These are phyloP conservation scores for Bipolaris cookei DNA, from an alignment of 2,329 filamentous ascomycete species.

Conservation along the genomic window DNA sequence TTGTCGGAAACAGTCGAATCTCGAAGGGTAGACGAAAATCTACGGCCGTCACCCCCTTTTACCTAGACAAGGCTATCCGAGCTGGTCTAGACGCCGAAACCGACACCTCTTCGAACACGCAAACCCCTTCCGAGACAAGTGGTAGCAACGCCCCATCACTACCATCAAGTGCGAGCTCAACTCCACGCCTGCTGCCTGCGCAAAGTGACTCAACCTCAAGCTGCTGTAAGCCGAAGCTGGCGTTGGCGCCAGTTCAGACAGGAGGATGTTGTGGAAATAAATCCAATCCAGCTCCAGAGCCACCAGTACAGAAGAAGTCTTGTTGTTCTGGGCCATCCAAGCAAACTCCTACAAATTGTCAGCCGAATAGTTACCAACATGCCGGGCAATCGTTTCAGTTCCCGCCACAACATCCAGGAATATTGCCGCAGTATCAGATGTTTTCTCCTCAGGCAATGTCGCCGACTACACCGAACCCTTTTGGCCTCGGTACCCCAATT, in stretches of 20 bases:
- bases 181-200: slow-evolving; percentile 40
- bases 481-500: slow-evolving; percentile 42
- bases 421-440: slow-evolving; percentile 28
- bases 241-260: slow-evolving; percentile 19
- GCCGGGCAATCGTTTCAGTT: slow-evolving; percentile 28
- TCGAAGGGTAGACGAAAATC: slow-evolving; percentile 45
- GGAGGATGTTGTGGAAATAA: slow-evolving; percentile 43
- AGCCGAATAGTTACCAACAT: slow-evolving; percentile 16
- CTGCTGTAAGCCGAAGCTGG: slow-evolving; percentile 43
- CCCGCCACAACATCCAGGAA: slow-evolving; percentile 31
- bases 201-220: slow-evolving; percentile 37
- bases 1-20: slow-evolving; percentile 37
- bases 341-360: slow-evolving; percentile 16
- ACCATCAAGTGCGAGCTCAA: slow-evolving; percentile 48
- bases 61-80: slow-evolving; percentile 46
- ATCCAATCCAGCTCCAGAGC: slow-evolving; percentile 23
- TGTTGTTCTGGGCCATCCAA: slow-evolving; percentile 39
- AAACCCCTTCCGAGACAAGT: slow-evolving; percentile 44
- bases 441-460: slow-evolving; percentile 24
- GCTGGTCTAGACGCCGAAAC: slow-evolving; percentile 40
- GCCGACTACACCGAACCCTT: slow-evolving; percentile 27
- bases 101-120: slow-evolving; percentile 41
- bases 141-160: slow-evolving; percentile 43
- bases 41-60: slow-evolving; percentile 34
- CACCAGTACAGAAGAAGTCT: slow-evolving; percentile 32